Base-by-base conservation (phyloP, 225 moss, liverwort and hornwort species). In the Pleurozium schreberi region DNA sequence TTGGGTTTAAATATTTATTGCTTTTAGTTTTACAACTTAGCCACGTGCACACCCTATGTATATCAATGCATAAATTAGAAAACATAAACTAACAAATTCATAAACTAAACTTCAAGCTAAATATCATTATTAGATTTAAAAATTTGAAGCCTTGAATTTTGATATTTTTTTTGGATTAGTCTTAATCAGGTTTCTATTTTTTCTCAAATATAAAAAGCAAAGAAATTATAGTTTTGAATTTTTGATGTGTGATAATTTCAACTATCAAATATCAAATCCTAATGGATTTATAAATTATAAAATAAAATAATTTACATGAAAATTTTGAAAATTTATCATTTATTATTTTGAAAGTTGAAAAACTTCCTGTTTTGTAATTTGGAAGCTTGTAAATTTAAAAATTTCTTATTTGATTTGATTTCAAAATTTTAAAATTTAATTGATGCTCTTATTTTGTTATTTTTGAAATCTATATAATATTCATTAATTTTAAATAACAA, bases 11-110 rank as follows among this genome's bases (percentile, higher is more conserved):
- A 38, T 23, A 36, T 77, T 77, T 5, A 53, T 9, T 53, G 0
- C 3, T 53, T 25, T 38, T 25, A 14, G 3, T 53, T 36, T 5
- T 14, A 23, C 14, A 53, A 76, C 5, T 34, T 14, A 14, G 14
- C 14, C 0, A 36, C 8, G 9, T 50, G 36, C 9, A 53, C 22
- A 31, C 5, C 12, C 11, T 76, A 36, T 14, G 0, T 36, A 38
- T 6, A 77, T 10, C 16, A 38, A 53, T 14, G 14, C 21, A 53
- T 22, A 52, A 7, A 77, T 5, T 36, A 50, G 1, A 36, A 23
- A 53, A 23, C 0, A 9, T 21, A 38, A 55, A 55, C 6, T 1
- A 2, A 2, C 0, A 38, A 38, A 53, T 38, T 15, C 5, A 10
- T 38, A 25, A 55, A 55, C 0, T 16, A 38, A 55, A 0, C 26